Conservation (phyloP, 2,329 filamentous ascomycete species). For the Fusarium sp. region DNA sequence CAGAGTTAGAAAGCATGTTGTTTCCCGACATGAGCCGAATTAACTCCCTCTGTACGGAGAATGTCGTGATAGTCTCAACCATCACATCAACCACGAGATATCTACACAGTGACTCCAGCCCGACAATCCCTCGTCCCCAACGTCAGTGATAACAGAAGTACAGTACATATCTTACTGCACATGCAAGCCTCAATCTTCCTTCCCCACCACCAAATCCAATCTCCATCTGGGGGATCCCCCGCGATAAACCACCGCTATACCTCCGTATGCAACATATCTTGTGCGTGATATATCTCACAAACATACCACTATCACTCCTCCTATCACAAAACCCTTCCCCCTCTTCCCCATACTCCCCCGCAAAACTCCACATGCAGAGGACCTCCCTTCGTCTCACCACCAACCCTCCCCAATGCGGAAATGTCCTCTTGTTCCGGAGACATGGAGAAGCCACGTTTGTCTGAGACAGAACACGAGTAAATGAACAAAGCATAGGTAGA, state of each 20-base stretch:
- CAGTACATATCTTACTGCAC: no score
- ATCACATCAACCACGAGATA: not conserved
- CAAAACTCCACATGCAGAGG: slow-evolving; percentile 26
- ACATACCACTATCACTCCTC: slow-evolving; percentile 15
- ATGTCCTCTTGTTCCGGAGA: slow-evolving; percentile 10
- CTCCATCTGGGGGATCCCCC: slow-evolving; percentile 4
- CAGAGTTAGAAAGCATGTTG: not conserved
- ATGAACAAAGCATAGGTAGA: no score
- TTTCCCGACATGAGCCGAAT: slow-evolving; percentile 22
- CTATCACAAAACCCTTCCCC: not conserved
- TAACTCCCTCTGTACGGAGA: not conserved
- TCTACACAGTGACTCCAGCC: no score
- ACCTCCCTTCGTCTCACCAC: slow-evolving; percentile 30
- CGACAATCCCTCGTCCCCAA: no score
- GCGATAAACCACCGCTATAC: not conserved
- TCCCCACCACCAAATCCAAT: slow-evolving; percentile 20
- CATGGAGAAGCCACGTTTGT: not conserved
- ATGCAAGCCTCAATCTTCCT: slow-evolving; percentile 5
- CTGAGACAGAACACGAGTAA: not conserved
- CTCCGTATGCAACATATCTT: not conserved
- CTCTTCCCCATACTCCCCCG: slow-evolving; percentile 32
- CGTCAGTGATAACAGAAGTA: no score
- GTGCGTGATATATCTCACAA: slow-evolving; percentile 21
- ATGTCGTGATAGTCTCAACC: slow-evolving; percentile 3
- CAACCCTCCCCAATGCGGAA: slow-evolving; percentile 4